Evolutionary conservation across 106 monocot genomes (phyloP).

Genomic region (Agapanthus africanus): DNA sequence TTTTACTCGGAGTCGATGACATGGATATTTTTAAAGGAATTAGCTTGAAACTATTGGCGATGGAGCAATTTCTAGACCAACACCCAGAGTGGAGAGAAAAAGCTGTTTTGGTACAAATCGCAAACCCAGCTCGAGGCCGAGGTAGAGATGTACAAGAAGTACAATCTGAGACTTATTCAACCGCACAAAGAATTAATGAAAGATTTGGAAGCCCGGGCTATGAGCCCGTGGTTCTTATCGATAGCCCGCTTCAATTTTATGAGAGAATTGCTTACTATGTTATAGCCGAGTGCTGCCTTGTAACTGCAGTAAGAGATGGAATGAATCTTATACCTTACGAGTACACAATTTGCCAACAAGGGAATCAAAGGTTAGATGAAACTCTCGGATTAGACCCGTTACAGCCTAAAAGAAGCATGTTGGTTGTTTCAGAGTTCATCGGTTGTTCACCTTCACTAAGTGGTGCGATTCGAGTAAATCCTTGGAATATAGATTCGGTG

Average conservation of each 20-base stretch:
- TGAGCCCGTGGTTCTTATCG: conserved; percentile 33
- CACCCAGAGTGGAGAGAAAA: conserved; percentile 38
- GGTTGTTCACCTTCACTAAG: conserved; percentile 52
- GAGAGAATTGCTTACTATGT: conserved; percentile 47
- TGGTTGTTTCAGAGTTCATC: conserved; percentile 46
- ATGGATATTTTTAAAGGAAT: conserved; percentile 59
- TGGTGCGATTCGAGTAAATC: conserved; percentile 47
- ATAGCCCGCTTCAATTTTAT: conserved; percentile 35
- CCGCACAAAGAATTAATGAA: conserved; percentile 34
- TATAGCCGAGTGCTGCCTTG: conserved; percentile 45
- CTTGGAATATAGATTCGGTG: conserved; percentile 46
- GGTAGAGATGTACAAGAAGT: conserved; percentile 47
- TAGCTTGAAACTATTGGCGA: conserved; percentile 47
- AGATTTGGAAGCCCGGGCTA: conserved; percentile 32
- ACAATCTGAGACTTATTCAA: conserved; percentile 27
- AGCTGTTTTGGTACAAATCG: conserved; percentile 44
- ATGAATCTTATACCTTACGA: conserved; percentile 58
- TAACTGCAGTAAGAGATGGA: conserved; percentile 53
- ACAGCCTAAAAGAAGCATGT: conserved; percentile 32
- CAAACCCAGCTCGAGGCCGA: conserved; percentile 46
- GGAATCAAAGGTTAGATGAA: conserved; percentile 27
- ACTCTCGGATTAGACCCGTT: conserved; percentile 13
- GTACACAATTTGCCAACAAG: conserved; percentile 43
- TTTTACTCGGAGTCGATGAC: conserved; percentile 47
- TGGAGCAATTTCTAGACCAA: conserved; percentile 43